phyloP scores from a whole-genome alignment of 371 early-diverging fungal genomes.

The Gilbertella persicaria region DNA sequence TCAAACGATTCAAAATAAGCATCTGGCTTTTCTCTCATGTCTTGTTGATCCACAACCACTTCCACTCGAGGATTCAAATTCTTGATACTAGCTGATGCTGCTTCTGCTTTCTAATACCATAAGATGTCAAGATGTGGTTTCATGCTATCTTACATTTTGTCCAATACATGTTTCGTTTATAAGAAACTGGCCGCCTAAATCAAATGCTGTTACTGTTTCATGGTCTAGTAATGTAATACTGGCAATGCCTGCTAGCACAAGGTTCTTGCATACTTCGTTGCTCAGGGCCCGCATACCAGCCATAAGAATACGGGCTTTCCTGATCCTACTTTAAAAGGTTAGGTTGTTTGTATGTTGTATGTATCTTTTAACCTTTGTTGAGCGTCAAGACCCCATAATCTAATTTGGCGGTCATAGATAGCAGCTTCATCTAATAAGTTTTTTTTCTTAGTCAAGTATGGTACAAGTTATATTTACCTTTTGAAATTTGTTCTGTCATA shows the following conservation, averaged over 20 bases:
- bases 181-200: constrained; percentile 85
- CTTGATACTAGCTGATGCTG: constrained; percentile 57
- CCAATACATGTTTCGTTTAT: constrained; percentile 62
- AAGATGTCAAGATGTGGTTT: neutral
- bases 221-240: constrained; percentile 72
- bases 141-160: constrained; percentile 57
- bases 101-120: constrained; percentile 68
- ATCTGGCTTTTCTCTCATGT: constrained; percentile 47
- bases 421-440: too few relatives aligned
- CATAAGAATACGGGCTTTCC: constrained; percentile 72
- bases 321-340: too few relatives aligned
- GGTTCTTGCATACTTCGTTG: constrained; percentile 87
- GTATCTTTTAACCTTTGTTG: too few relatives aligned
- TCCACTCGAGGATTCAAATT: constrained; percentile 78
- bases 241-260: constrained; percentile 90
- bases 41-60: constrained; percentile 53
- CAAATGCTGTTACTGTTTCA: constrained; percentile 52
- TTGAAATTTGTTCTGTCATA: too few relatives aligned
- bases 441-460: too few relatives aligned
- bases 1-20: constrained; percentile 63
- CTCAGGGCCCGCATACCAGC: constrained; percentile 68
- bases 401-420: too few relatives aligned
- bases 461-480: too few relatives aligned
- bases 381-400: too few relatives aligned
- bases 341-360: too few relatives aligned